Conservation (phyloP, 164 flowering plant genomes). For the Aristolochia californica region DNA sequence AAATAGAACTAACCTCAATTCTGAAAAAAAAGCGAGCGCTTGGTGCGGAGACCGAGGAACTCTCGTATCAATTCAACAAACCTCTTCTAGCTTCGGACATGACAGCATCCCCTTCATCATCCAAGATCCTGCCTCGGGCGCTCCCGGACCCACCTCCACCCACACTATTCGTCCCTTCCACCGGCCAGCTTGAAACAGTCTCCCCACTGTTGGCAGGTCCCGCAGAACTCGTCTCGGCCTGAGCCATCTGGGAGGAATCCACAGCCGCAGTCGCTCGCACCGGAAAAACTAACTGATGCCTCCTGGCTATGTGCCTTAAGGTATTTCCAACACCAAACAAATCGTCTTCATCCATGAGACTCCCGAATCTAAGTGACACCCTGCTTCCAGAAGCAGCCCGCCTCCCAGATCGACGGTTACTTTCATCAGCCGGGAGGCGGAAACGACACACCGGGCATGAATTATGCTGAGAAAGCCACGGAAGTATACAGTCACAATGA, state of each 20-base stretch:
- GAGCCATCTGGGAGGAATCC: conserved; percentile 19
- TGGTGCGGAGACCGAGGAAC: too few species aligned
- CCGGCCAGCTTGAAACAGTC: conserved; percentile 38
- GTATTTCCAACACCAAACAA: conserved; percentile 3
- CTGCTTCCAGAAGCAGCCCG: conserved; percentile 2
- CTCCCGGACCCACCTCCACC: conserved; percentile 13
- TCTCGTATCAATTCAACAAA: background rate
- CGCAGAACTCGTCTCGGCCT: conserved; percentile 24
- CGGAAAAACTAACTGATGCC: conserved; percentile 25
- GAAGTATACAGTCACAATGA: conserved; percentile 56
- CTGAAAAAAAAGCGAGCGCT: too few species aligned
- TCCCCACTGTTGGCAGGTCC: conserved; percentile 38
- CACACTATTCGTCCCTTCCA: conserved; percentile 15
- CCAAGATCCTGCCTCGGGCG: conserved; percentile 5
- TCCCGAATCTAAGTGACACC: conserved; percentile 20
- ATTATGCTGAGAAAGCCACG: conserved; percentile 52
- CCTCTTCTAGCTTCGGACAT: conserved; percentile 26
- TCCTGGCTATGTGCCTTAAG: conserved; percentile 30
- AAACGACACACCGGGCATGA: conserved; percentile 60
- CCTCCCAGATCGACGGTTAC: conserved; percentile 2
- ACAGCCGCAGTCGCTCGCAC: conserved; percentile 4
- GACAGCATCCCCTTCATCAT: conserved; percentile 24
- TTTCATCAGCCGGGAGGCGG: conserved; percentile 22
- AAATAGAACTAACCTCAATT: too few species aligned
- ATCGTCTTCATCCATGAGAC: conserved; percentile 28